These are phyloP conservation scores for Auriculariales sp. DNA, from an alignment of 768 basidiomycete genomes.

Conservation along the genomic window DNA sequence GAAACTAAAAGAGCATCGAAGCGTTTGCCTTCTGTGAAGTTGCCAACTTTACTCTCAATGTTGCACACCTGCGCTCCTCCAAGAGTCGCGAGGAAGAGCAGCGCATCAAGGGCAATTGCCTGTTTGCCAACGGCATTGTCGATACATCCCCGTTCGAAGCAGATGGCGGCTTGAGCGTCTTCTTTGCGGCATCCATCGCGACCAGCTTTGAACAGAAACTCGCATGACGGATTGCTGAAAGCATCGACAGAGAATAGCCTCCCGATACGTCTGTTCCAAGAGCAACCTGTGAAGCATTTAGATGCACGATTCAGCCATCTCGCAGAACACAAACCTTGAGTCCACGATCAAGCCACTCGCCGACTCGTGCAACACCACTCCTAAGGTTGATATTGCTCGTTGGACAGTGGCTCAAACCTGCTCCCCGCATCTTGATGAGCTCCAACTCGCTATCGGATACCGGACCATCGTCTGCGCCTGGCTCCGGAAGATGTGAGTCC, in stretches of 20 bases:
- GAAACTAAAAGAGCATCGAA: conserved; percentile 81
- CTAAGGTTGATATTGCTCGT: conserved; percentile 85
- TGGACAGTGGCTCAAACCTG: conserved; percentile 87
- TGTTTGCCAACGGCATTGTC: conserved; percentile 27
- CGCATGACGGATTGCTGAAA: conserved; percentile 58
- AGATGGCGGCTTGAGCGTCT: neutral
- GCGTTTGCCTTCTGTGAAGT: conserved; percentile 65
- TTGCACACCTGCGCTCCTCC: conserved; percentile 81
- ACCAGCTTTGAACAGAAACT: conserved; percentile 71
- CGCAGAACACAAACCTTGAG: conserved; percentile 48
- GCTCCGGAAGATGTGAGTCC: conserved; percentile 12
- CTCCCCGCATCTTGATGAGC: conserved; percentile 45
- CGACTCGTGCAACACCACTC: conserved; percentile 73
- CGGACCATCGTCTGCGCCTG: neutral
- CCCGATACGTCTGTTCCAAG: conserved; percentile 92
- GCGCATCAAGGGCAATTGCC: conserved; percentile 60
- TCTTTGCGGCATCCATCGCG: conserved; percentile 27
- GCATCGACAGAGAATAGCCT: conserved; percentile 70
- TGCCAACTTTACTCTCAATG: conserved; percentile 54
- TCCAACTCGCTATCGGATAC: conserved; percentile 44
- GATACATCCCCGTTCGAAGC: neutral
- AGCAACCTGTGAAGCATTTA: conserved; percentile 49
- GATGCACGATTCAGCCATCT: neutral
- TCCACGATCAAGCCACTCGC: conserved; percentile 63
- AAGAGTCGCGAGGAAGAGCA: conserved; percentile 81